Evolutionary conservation across 306 rosid genomes (phyloP).

Genomic region (Begonia loranthoides): DNA sequence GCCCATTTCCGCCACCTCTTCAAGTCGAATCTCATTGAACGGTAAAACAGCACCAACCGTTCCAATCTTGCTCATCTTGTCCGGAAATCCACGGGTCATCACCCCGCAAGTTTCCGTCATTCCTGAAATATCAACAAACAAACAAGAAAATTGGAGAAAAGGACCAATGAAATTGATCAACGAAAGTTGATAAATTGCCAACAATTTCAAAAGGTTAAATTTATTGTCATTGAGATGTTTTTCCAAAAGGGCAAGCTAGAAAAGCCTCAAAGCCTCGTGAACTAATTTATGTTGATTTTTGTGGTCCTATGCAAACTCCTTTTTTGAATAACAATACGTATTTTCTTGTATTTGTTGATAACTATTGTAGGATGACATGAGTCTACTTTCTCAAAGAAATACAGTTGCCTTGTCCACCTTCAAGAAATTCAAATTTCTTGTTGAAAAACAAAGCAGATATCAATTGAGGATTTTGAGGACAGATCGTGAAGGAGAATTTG

Average conservation of each 20-base stretch:
- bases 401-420: neutral
- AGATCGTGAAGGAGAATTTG: slow-evolving; percentile 1
- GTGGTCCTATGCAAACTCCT: too few relatives aligned
- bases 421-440: slow-evolving; percentile 4
- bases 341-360: slow-evolving; percentile 1
- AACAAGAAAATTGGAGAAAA: too few relatives aligned
- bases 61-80: slow-evolving; percentile 82
- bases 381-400: neutral
- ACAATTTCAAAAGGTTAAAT: too few relatives aligned
- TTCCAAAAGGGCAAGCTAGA: too few relatives aligned
- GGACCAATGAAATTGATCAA: too few relatives aligned
- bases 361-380: neutral
- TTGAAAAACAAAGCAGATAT: slow-evolving; percentile 4
- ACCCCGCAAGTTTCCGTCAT: slow-evolving; percentile 85
- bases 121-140: slow-evolving; percentile 34
- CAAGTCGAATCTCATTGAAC: slow-evolving; percentile 55
- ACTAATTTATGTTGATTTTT: too few relatives aligned
- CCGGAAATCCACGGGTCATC: slow-evolving; percentile 44
- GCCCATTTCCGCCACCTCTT: slow-evolving; percentile 77
- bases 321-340: slow-evolving; percentile 1
- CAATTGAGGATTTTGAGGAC: neutral
- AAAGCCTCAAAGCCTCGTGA: too few relatives aligned
- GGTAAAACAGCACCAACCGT: slow-evolving; percentile 45
- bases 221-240: too few relatives aligned
- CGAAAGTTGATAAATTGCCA: too few relatives aligned